Evolutionary conservation across 2,329 filamentous ascomycete genomes (phyloP).

Genomic region (Ascochyta fabae): DNA sequence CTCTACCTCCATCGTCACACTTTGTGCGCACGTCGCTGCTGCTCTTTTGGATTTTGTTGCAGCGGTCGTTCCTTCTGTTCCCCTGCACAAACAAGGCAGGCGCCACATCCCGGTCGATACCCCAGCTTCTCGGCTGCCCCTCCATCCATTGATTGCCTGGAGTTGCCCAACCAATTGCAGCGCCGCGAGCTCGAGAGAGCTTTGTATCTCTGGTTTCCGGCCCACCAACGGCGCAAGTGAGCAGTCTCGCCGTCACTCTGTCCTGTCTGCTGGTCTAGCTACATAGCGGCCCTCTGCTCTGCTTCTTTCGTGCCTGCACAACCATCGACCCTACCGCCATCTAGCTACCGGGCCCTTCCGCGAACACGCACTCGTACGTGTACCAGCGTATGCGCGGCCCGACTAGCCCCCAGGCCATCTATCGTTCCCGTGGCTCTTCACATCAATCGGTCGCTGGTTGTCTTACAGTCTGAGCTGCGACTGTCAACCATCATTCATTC

Average conservation of each 20-base stretch:
- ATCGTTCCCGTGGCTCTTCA: conserved; percentile 19
- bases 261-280: conserved; percentile 9
- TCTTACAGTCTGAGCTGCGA: conserved; percentile 10
- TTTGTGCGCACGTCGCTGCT: conserved; percentile 7
- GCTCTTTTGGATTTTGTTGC: not conserved
- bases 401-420: conserved; percentile 16
- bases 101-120: conserved; percentile 15
- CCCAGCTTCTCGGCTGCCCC: conserved; percentile 21
- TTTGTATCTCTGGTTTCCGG: conserved; percentile 23
- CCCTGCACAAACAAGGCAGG: conserved; percentile 2
- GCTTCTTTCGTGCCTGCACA: conserved; percentile 15
- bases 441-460: conserved; percentile 1
- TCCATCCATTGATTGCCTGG: conserved; percentile 17
- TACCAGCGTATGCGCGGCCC: conserved; percentile 20
- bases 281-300: conserved; percentile 9
- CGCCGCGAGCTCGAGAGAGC: conserved; percentile 19
- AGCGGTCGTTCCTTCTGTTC: not conserved
- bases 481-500: conserved; percentile 9
- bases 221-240: conserved; percentile 25
- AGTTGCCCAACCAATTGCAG: conserved; percentile 34
- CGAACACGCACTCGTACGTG: conserved; percentile 19
- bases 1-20: conserved; percentile 17
- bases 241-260: conserved; percentile 9
- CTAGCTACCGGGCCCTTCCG: conserved; percentile 25
- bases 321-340: conserved; percentile 12